Conservation (phyloP, 1,139 yeast genomes). For the Debaryomyces udenii region DNA sequence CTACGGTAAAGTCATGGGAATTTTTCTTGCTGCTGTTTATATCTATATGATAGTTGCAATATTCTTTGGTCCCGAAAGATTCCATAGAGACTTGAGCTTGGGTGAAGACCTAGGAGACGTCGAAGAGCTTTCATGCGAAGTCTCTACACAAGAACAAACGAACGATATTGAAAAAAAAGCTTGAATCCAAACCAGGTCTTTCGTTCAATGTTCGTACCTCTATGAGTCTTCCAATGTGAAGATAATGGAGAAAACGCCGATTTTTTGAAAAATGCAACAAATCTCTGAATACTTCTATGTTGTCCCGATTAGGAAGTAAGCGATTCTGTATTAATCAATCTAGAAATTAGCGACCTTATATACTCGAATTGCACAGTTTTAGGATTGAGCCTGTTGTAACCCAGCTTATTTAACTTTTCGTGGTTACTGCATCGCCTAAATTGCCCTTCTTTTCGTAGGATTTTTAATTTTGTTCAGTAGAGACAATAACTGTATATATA, state of each 20-base stretch:
- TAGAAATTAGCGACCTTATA: not conserved
- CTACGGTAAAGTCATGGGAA: conserved; percentile 43
- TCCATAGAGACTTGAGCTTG: conserved; percentile 22
- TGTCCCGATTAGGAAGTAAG: conserved; percentile 12
- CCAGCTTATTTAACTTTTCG: not conserved
- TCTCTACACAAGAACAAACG: not conserved
- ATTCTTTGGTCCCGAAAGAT: conserved; percentile 39
- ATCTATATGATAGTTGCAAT: conserved; percentile 30
- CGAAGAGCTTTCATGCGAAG: conserved; percentile 2
- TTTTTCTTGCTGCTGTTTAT: conserved; percentile 42
- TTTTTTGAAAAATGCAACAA: too few relatives aligned
- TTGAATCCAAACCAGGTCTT: not conserved
- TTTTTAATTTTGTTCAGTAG: too few relatives aligned
- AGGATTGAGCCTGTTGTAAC: too few relatives aligned
- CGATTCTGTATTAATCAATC: not conserved
- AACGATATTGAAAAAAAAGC: not conserved
- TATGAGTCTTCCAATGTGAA: too few relatives aligned
- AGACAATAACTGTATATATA: too few relatives aligned
- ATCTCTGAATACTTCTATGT: not conserved
- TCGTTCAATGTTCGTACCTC: too few relatives aligned
- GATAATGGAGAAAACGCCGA: too few relatives aligned
- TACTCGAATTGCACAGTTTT: too few relatives aligned
- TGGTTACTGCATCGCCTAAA: not conserved
- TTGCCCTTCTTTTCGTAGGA: not conserved
- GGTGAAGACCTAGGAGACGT: conserved; percentile 10